These are phyloP conservation scores for Boletus sp. DNA, from an alignment of 768 basidiomycete species.

Conservation along the genomic window DNA sequence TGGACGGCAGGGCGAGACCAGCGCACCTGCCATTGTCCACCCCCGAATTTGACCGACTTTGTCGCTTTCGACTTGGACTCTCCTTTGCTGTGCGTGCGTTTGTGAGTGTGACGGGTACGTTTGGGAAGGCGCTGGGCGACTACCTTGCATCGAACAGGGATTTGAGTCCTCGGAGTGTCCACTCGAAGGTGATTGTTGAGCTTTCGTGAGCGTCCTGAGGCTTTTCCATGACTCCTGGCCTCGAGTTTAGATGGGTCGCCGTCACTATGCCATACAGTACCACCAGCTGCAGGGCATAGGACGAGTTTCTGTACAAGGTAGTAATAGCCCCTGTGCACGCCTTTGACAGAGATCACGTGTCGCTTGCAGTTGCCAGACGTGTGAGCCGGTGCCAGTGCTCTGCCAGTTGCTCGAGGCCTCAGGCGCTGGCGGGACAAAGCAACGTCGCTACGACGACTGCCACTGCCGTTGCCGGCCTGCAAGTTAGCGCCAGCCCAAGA, in stretches of 20 bases:
- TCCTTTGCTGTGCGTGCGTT: constrained; percentile 47
- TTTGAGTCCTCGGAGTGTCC: constrained; percentile 71
- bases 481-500: background rate
- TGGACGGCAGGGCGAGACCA: background rate
- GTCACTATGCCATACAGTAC: background rate
- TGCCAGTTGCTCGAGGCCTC: background rate
- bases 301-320: background rate
- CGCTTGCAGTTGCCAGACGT: too few relatives aligned
- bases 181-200: constrained; percentile 64
- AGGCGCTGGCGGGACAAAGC: background rate
- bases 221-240: constrained; percentile 26
- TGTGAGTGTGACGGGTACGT: background rate
- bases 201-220: constrained; percentile 46
- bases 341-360: background rate
- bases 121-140: background rate
- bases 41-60: constrained; percentile 73
- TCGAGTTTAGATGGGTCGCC: too few relatives aligned
- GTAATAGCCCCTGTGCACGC: background rate
- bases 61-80: constrained; percentile 74
- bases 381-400: too few relatives aligned
- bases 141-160: constrained; percentile 70
- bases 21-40: constrained; percentile 68
- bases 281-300: background rate
- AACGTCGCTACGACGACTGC: constrained; percentile 1
- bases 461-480: background rate